Evolutionary conservation across 1,284 basidiomycete species (phyloP).

Genomic region (Hymenochaete sp.): DNA sequence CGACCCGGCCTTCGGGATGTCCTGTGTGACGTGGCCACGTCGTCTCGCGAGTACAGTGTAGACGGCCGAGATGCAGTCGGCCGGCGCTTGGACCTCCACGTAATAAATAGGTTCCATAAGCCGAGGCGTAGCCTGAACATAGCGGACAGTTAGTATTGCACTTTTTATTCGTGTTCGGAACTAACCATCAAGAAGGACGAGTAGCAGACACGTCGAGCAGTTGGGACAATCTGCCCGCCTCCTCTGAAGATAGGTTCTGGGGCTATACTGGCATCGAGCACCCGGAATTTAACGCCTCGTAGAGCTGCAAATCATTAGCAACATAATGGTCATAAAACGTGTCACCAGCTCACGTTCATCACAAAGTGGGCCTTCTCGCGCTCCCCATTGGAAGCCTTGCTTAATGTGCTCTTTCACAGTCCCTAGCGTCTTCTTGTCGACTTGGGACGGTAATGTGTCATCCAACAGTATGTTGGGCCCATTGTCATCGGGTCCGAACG

Average conservation of each 20-base stretch:
- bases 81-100: conserved; percentile 96
- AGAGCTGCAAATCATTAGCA: conserved; percentile 53
- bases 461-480: conserved; percentile 92
- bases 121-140: conserved; percentile 73
- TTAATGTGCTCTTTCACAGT: conserved; percentile 92
- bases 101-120: conserved; percentile 97
- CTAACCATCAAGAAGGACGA: conserved; percentile 95
- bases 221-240: conserved; percentile 97
- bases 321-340: neutral
- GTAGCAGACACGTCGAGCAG: conserved; percentile 94
- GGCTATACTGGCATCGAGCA: conserved; percentile 86
- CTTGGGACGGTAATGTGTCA: conserved; percentile 91
- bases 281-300: conserved; percentile 96
- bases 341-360: conserved; percentile 85
- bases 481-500: conserved; percentile 96
- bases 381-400: conserved; percentile 99
- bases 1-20: conserved; percentile 94
- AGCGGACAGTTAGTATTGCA: conserved; percentile 13
- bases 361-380: conserved; percentile 93
- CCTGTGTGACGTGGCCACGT: conserved; percentile 95
- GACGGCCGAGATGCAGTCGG: conserved; percentile 96
- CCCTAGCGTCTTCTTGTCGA: conserved; percentile 88
- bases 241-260: conserved; percentile 96
- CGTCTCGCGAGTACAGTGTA: conserved; percentile 96
- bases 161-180: conserved; percentile 9